Conservation (phyloP, 495 filamentous ascomycete genomes). For the Lasiosphaeriaceae sp. region DNA sequence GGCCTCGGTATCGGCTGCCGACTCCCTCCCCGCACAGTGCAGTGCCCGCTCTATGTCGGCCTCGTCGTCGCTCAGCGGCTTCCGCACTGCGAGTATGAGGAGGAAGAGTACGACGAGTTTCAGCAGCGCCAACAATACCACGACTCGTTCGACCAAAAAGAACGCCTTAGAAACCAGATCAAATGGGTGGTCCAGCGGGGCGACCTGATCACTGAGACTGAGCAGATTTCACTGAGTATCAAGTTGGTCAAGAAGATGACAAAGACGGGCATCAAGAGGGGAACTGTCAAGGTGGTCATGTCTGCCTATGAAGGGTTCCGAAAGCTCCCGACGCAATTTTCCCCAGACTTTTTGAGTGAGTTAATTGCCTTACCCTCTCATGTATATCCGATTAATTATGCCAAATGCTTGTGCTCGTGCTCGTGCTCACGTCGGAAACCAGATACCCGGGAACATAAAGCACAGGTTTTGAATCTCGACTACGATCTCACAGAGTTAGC, state of each 20-base stretch:
- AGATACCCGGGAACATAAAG: too few species aligned
- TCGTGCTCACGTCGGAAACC: too few species aligned
- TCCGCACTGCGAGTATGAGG: too few species aligned
- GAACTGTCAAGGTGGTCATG: slow-evolving; percentile 1
- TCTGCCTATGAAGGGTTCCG: too few species aligned
- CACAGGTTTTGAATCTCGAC: too few species aligned
- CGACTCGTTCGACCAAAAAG: slow-evolving; percentile 2
- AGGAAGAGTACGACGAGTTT: slow-evolving; percentile 5
- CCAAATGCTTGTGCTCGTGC: too few species aligned
- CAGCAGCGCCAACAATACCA: not conserved
- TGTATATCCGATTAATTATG: too few species aligned
- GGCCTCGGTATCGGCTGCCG: slow-evolving; percentile 11
- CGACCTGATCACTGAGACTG: slow-evolving; percentile 6
- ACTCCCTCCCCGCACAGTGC: not conserved
- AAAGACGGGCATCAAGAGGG: not conserved
- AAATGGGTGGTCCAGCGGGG: slow-evolving; percentile 11
- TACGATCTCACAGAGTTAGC: too few species aligned
- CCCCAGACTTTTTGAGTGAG: too few species aligned
- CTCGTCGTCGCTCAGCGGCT: slow-evolving; percentile 4
- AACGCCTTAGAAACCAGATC: slow-evolving; percentile 1
- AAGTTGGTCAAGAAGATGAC: slow-evolving; percentile 8
- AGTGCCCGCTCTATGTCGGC: slow-evolving; percentile 10
- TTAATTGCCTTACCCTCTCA: too few species aligned
- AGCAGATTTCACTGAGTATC: not conserved
- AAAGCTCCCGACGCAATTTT: too few species aligned